Evolutionary conservation across 2,329 filamentous ascomycete species (phyloP).

Genomic region (Tolypocladium paradoxum): DNA sequence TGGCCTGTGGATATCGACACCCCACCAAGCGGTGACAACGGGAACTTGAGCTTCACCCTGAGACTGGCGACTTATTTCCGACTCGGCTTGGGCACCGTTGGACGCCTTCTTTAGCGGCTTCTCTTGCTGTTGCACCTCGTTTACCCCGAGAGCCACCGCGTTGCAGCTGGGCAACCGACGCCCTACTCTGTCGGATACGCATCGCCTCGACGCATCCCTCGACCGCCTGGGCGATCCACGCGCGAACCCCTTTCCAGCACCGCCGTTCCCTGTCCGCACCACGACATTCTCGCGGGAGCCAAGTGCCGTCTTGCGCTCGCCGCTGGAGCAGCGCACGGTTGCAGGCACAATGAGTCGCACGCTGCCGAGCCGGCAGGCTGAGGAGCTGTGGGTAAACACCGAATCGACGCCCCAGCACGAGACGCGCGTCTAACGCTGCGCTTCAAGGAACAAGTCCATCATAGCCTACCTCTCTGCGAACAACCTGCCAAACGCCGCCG

Average conservation of each 20-base stretch:
- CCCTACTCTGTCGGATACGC: background rate
- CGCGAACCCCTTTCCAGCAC: background rate
- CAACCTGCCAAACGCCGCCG: conserved; percentile 58
- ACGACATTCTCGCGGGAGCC: background rate
- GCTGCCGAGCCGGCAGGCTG: conserved; percentile 70
- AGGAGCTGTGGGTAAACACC: conserved; percentile 62
- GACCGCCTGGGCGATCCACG: background rate
- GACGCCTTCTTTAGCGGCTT: background rate
- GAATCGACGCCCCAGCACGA: background rate
- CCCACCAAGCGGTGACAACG: background rate
- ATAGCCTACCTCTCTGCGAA: conserved; percentile 75
- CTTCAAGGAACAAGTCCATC: conserved; percentile 74
- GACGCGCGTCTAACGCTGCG: conserved; percentile 3
- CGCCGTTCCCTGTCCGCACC: background rate
- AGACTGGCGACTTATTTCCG: background rate
- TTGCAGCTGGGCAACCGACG: background rate
- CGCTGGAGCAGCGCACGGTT: background rate
- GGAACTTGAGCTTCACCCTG: background rate
- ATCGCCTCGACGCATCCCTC: background rate
- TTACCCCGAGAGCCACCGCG: background rate
- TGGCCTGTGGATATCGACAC: background rate
- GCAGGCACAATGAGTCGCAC: conserved; percentile 54
- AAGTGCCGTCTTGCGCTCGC: conserved; percentile 1
- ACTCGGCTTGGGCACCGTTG: background rate
- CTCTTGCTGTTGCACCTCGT: background rate